Percentiles rank a stretch among this genome's conserved stretches.
These are phyloP conservation scores for Funneliformis caledonium DNA, from an alignment of 371 early-diverging fungal genomes.

Conservation along the genomic window DNA sequence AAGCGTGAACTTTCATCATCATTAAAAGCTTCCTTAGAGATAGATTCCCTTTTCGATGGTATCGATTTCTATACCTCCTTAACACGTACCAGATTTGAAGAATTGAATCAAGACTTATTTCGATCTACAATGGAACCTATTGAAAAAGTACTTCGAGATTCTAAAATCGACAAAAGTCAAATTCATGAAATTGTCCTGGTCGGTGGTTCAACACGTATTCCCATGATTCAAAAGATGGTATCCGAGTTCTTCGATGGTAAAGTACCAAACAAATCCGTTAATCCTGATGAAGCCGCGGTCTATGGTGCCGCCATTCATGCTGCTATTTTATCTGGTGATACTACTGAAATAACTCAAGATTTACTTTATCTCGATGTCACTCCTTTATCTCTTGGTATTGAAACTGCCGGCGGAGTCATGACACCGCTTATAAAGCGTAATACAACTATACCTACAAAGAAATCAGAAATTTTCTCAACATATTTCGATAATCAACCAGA, in stretches of 20 bases:
- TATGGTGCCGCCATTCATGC: too few species aligned
- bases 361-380: constrained; percentile 49
- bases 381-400: constrained; percentile 92
- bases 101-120: too few species aligned
- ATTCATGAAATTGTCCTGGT: constrained; percentile 97
- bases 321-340: too few species aligned
- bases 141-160: too few species aligned
- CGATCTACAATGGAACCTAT: too few species aligned
- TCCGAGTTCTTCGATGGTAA: constrained; percentile 49
- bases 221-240: constrained; percentile 78
- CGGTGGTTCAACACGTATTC: constrained; percentile 98
- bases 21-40: constrained; percentile 49
- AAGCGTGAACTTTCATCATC: constrained; percentile 94
- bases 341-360: constrained; percentile 79
- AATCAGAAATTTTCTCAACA: constrained; percentile 83
- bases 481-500: too few species aligned
- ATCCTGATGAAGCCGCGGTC: constrained; percentile 95
- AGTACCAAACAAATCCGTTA: constrained; percentile 49
- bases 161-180: constrained; percentile 62
- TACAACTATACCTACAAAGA: constrained; percentile 96
- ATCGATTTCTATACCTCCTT: constrained; percentile 86
- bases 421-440: constrained; percentile 95
- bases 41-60: constrained; percentile 90
- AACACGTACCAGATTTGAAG: constrained; percentile 57
- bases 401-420: constrained; percentile 98